phyloP scores from a whole-genome alignment of 805 yeast genomes.

The Starmerella sirachaensis region DNA sequence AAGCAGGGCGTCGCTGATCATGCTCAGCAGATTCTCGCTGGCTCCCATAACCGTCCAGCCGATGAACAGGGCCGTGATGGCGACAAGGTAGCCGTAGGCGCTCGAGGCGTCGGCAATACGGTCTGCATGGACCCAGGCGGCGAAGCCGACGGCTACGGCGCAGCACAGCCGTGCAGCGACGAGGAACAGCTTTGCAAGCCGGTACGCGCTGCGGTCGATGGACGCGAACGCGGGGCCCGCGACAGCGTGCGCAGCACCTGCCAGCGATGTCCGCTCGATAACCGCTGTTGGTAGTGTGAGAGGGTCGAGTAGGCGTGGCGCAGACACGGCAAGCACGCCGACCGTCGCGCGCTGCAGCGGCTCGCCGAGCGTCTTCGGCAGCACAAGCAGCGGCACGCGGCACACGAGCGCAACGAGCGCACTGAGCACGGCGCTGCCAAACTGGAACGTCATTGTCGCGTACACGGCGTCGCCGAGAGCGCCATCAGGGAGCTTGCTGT shows the following conservation, averaged over 20 bases:
- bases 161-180: conserved; percentile 30
- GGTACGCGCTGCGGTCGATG: conserved; percentile 28
- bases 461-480: conserved; percentile 9
- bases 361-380: conserved; percentile 25
- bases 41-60: conserved; percentile 36
- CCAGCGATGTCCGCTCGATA: conserved; percentile 27
- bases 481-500: conserved; percentile 5
- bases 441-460: conserved; percentile 26
- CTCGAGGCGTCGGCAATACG: conserved; percentile 27
- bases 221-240: conserved; percentile 12
- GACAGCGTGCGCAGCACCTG: conserved; percentile 26
- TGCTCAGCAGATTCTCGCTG: conserved; percentile 32
- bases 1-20: conserved; percentile 28
- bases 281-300: conserved; percentile 31
- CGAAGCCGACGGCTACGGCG: conserved; percentile 29
- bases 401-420: conserved; percentile 27
- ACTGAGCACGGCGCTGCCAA: conserved; percentile 30
- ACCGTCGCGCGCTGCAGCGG: conserved; percentile 22
- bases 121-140: conserved; percentile 34
- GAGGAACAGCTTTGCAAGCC: conserved; percentile 30
- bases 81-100: conserved; percentile 32
- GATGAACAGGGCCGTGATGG: conserved; percentile 30
- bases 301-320: conserved; percentile 26
- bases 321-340: conserved; percentile 25
- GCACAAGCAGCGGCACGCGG: conserved; percentile 29